Conservation (phyloP, 345 rosid genomes). For the Barbarea vulgaris region DNA sequence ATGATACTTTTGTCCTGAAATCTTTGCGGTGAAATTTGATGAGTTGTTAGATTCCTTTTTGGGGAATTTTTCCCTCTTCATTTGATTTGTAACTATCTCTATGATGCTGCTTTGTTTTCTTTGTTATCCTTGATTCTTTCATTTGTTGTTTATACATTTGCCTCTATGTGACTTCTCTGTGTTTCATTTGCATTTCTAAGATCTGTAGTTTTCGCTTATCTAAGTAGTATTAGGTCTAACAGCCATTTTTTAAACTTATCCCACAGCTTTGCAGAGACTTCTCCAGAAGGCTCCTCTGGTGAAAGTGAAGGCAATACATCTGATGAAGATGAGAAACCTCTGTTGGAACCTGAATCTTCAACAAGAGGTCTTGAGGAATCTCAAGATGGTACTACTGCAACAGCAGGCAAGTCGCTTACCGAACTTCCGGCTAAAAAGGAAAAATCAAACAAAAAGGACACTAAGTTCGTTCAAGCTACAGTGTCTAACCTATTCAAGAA, state of each 20-base stretch:
- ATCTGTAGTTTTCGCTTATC: background rate
- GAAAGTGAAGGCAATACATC: constrained; percentile 46
- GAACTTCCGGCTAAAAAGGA: constrained; percentile 43
- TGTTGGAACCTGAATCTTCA: constrained; percentile 35
- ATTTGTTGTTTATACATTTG: background rate
- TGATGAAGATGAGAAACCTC: constrained; percentile 50
- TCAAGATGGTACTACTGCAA: constrained; percentile 33
- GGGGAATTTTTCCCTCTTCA: constrained; percentile 3
- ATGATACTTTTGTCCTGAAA: background rate
- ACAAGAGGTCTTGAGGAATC: constrained; percentile 18
- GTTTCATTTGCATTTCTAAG: background rate
- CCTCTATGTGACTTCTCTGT: background rate
- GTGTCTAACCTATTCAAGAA: constrained; percentile 76
- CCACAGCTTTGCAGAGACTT: constrained; percentile 64
- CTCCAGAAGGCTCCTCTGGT: constrained; percentile 58
- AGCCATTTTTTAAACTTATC: constrained; percentile 4
- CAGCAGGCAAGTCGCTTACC: constrained; percentile 38
- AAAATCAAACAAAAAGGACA: constrained; percentile 34
- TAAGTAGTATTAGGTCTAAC: constrained; percentile 16
- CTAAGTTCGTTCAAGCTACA: constrained; percentile 77
- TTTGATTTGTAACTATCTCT: constrained; percentile 4
- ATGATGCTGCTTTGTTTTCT: constrained; percentile 4
- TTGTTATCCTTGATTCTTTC: background rate
- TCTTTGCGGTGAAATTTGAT: background rate
- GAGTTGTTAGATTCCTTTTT: background rate